Base-by-base conservation (phyloP, 2,329 filamentous ascomycete species). In the Cyanodermella asteris region DNA sequence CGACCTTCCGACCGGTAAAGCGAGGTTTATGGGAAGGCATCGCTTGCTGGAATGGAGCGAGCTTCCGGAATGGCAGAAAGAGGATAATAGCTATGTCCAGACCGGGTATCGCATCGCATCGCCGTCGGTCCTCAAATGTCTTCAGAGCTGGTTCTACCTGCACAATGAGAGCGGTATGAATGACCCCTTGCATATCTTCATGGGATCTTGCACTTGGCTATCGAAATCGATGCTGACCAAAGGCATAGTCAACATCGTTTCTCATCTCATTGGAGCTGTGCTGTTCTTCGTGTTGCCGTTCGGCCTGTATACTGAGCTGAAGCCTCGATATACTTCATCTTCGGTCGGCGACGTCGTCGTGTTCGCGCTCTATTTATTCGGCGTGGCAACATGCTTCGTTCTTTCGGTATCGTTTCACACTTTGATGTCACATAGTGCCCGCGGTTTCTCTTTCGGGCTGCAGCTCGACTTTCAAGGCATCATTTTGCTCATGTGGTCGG, bases 401-500 rank as follows among this genome's bases (percentile, higher is more conserved):
- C 37, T 60, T 1, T 61, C 58, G 3, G 45, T 50, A 5, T 41
- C 42, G 50, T 55, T 35, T 8, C 38, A 61, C 58, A 3, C 50
- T 69, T 11, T 28, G 24, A 53, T 55, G 33, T 61, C 59, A 28
- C 64, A 70, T 34, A 62, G 56, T 25, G 45, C 53, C 6, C 35
- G 44, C 5, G 49, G 61, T 9, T 54, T 54, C 18, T 45, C 45
- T 7, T 51, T 60, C 29, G 63, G 62, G 5, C 62, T 67, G 31
- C 58, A 63, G 35, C 43, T 70, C 15, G 67, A 72, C 38, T 65
- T 69, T 34, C 53, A 66, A 21, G 64, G 65, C 6, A 63, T 72
- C 21, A 53, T 72, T 3, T 47, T 62, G 5, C 41, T 72, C 30
- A 71, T 71, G 44, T 72, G 64, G 61, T 59, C 60, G 4, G 57